phyloP scores from a whole-genome alignment of 2,329 filamentous ascomycete genomes.

The Arthrobotrys conoides region DNA sequence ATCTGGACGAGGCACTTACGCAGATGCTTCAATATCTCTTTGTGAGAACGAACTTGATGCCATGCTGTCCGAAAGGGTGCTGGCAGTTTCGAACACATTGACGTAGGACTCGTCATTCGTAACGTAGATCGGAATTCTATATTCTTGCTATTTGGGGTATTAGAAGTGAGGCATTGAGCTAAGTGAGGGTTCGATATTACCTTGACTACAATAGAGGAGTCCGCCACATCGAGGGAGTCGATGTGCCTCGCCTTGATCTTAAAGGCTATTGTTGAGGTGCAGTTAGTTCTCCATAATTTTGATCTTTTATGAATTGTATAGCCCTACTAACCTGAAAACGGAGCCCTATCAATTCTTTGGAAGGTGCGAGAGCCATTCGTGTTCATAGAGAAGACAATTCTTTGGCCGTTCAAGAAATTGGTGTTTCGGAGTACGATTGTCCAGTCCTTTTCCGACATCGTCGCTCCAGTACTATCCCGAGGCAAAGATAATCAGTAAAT shows the following conservation, averaged over 20 bases:
- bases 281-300: background rate
- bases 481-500: no score
- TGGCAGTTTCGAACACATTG: constrained; percentile 54
- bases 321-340: constrained; percentile 6
- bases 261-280: constrained; percentile 11
- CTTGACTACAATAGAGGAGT: background rate
- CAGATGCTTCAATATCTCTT: constrained; percentile 48
- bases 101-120: constrained; percentile 61
- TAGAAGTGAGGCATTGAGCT: background rate
- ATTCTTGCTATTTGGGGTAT: constrained; percentile 15
- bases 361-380: constrained; percentile 22
- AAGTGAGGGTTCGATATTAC: background rate
- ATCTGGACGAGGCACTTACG: constrained; percentile 43
- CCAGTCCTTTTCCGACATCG: constrained; percentile 32
- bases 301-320: background rate
- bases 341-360: constrained; percentile 31
- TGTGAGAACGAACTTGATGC: constrained; percentile 60
- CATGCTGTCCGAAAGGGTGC: constrained; percentile 42
- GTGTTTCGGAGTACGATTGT: constrained; percentile 24
- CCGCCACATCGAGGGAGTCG: constrained; percentile 9
- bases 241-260: constrained; percentile 20
- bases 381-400: constrained; percentile 27
- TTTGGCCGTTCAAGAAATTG: constrained; percentile 24
- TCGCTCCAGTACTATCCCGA: constrained; percentile 2
- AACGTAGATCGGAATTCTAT: constrained; percentile 33